Base-by-base conservation (phyloP, 495 filamentous ascomycete species). In the Xylaria bambusicola region DNA sequence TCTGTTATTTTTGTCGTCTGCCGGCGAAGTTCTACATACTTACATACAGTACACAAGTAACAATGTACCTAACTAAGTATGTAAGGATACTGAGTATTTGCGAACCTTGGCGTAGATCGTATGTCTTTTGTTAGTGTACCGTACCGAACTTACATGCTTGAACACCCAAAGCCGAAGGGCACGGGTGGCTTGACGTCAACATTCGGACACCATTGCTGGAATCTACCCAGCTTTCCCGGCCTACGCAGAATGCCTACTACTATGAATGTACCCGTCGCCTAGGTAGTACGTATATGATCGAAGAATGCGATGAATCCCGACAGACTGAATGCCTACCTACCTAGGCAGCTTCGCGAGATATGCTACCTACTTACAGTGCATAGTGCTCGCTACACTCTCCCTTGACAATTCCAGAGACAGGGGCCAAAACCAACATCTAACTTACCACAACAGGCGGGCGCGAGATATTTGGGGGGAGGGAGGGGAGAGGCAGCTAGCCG, bases 1-100 rank as follows among this genome's bases (percentile, higher is more conserved):
- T n/a, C 53, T 42, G 47, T 59, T 59, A 59, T 59, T 59, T 59
- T 59, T 59, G 56, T 59, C 56, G 4, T 20, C 48, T 47, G 33
- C 17, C 10, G 23, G 56, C 54, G 56, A 21, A 41, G 27, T 58
- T 48, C 56, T 48, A n/a, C n/a, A n/a, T n/a, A n/a, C n/a, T n/a
- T n/a, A n/a, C n/a, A n/a, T n/a, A n/a, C n/a, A n/a, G n/a, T n/a
- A n/a, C n/a, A n/a, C n/a, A n/a, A n/a, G n/a, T n/a, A n/a, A n/a
- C n/a, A n/a, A n/a, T n/a, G n/a, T n/a, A n/a, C n/a, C n/a, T n/a
- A n/a, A n/a, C n/a, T n/a, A n/a, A n/a, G n/a, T n/a, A n/a, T n/a
- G n/a, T n/a, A n/a, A n/a, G n/a, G n/a, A n/a, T n/a, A n/a, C n/a
- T n/a, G n/a, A n/a, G n/a, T n/a, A 50, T 58, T 49, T 58, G 31